Evolutionary conservation across 2,329 filamentous ascomycete genomes (phyloP), one percentile per base, ranked within the genome.

Genomic region (Sporothrix brunneoviolacea): DNA sequence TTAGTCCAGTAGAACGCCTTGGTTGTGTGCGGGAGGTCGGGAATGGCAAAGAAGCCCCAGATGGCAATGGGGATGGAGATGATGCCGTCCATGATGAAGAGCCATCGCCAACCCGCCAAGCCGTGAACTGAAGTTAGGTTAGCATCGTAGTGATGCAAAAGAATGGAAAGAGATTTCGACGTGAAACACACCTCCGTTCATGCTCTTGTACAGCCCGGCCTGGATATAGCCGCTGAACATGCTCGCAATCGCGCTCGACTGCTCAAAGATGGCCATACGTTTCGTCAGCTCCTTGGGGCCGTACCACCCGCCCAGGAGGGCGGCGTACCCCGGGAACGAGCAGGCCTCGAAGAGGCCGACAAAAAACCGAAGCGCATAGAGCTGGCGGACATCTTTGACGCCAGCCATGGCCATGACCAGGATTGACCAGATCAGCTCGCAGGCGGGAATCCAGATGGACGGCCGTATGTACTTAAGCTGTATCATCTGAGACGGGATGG

Each of bases 141-240:
- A n/a, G n/a, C n/a, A n/a, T n/a, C n/a, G n/a, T n/a, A n/a, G n/a
- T n/a, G n/a, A n/a, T n/a, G n/a, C n/a, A n/a, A n/a, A n/a, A n/a
- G n/a, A n/a, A n/a, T n/a, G n/a, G n/a, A n/a, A n/a, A n/a, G n/a
- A n/a, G n/a, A n/a, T n/a, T n/a, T n/a, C n/a, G n/a, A n/a, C n/a
- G n/a, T n/a, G n/a, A n/a, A n/a, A n/a, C n/a, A n/a, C n/a, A n/a
- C n/a, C 53, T 1, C 76, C 74, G 50, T 80, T 58, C 51, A 70
- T 59, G 16, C 68, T 67, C n/a, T 65, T 61, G 55, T 72, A 62
- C 27, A 73, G 70, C 10, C 74, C 77, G 0, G 73, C 76, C 59
- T 83, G 79, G 45, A 84, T 73, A 61, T 82, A 80, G 0, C 80
- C 80, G 12, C 75, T 74, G 44, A 84, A 79, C 74, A 83, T 78